A percentile compares a stretch with the other conserved stretches of the same genome.
phyloP scores from a whole-genome alignment of 805 yeast genomes.

The Martiniozyma abietophila region DNA sequence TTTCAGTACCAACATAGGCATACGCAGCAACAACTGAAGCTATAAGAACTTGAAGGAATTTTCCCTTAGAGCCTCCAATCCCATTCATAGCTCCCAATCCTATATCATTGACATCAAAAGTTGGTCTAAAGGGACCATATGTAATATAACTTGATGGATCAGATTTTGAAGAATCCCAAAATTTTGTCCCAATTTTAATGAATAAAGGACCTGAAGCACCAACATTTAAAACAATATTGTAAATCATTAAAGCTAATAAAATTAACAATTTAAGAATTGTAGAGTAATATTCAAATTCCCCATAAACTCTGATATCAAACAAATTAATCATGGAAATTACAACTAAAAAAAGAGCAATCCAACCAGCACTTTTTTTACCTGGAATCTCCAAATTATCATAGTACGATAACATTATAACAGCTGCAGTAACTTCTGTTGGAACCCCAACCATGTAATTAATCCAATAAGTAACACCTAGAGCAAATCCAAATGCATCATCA shows the following conservation, averaged over 20 bases:
- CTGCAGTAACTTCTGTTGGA: slow-evolving; percentile 76
- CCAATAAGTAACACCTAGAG: slow-evolving; percentile 69
- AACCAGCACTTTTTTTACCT: slow-evolving; percentile 50
- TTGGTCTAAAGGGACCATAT: slow-evolving; percentile 67
- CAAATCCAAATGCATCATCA: slow-evolving; percentile 70
- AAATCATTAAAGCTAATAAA: slow-evolving; percentile 44
- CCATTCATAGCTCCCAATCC: slow-evolving; percentile 49
- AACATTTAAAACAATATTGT: slow-evolving; percentile 55
- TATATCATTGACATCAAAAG: slow-evolving; percentile 54
- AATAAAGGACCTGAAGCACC: slow-evolving; percentile 44
- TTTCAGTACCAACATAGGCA: slow-evolving; percentile 76
- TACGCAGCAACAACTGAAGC: slow-evolving; percentile 60
- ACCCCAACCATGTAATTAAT: slow-evolving; percentile 60
- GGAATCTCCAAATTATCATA: slow-evolving; percentile 49
- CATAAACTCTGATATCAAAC: slow-evolving; percentile 62
- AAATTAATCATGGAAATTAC: slow-evolving; percentile 43
- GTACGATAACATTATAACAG: slow-evolving; percentile 65
- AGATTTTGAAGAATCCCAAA: slow-evolving; percentile 52
- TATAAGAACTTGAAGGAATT: slow-evolving; percentile 49
- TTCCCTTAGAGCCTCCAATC: slow-evolving; percentile 50
- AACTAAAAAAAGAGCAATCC: slow-evolving; percentile 50
- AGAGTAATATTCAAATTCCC: slow-evolving; percentile 61
- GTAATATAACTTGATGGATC: slow-evolving; percentile 37
- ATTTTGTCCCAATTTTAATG: slow-evolving; percentile 51
- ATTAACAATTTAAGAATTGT: slow-evolving; percentile 49